Evolutionary conservation across 1,139 yeast species (phyloP), one percentile per base, ranked within the genome.

Genomic region (Blastobotrys buckinghamii): DNA sequence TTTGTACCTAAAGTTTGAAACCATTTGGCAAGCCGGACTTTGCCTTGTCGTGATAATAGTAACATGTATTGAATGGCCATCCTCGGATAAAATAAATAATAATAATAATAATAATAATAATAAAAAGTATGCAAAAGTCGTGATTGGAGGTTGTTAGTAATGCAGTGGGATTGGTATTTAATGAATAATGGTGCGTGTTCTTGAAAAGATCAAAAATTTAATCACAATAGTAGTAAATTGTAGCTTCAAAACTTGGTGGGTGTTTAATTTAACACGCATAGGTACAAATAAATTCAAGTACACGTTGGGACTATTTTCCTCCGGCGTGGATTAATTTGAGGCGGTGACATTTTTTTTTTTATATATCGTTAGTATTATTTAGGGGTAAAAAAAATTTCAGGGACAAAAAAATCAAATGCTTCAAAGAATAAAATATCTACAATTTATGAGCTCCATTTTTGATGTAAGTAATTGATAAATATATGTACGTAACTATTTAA

Each of bases 1-100:
- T 86, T 87, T 57, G 84, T 84, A 20, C 86, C 76, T 42, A 83
- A 73, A 19, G 96, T 81, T 51, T 78, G 78, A 66, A 89, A 92
- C 99, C 99, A 92, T 70, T 90, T 90, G 42, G 94, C 80, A 45
- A 94, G 76, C 59, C 99, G 76, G 30, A 90, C 89, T 65, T 92
- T 92, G 39, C 98, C 99, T 67, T 94, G 98, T 59, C 97, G 79
- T 26, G 97, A 90, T 27, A 92, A 76, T 50, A 92, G 73, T 48
- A 92, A 75, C 49, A 90, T 64, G 63, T 86, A 92, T 60, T 84
- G 83, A 52, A 89, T 76, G 7, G 87, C 84, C 83, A 88, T 85
- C n/a, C 13, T 34, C n/a, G n/a, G n/a, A n/a, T n/a, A n/a, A n/a
- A n/a, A n/a, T n/a, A n/a, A n/a, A n/a, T n/a, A n/a, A n/a, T n/a